phyloP scores from a whole-genome alignment of 1,284 basidiomycete genomes.

The Tylopilus orsonianus region DNA sequence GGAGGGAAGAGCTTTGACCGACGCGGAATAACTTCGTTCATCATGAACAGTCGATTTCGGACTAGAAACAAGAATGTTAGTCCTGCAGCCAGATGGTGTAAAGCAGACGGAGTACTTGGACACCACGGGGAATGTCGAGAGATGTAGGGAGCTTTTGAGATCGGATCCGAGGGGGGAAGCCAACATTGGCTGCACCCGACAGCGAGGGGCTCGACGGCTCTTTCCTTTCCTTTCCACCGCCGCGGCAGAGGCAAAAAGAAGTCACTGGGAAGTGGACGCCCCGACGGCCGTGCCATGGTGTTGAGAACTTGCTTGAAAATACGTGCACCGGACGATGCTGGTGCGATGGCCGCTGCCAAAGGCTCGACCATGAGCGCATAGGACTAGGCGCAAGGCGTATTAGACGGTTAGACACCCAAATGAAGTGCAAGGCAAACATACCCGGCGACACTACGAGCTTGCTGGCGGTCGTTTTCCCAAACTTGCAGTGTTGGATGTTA shows the following conservation, averaged over 20 bases:
- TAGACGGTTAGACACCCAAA: neutral
- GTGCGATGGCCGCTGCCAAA: slow-evolving; percentile 26
- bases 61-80: slow-evolving; percentile 23
- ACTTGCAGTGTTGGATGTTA: neutral
- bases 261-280: slow-evolving; percentile 38
- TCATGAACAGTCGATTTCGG: slow-evolving; percentile 34
- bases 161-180: slow-evolving; percentile 24
- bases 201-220: slow-evolving; percentile 35
- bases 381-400: neutral
- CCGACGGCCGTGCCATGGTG: slow-evolving; percentile 30
- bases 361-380: slow-evolving; percentile 37
- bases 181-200: slow-evolving; percentile 30
- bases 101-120: slow-evolving; percentile 29
- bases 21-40: slow-evolving; percentile 33
- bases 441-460: slow-evolving; percentile 7
- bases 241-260: slow-evolving; percentile 57
- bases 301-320: slow-evolving; percentile 23
- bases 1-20: slow-evolving; percentile 22
- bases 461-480: slow-evolving; percentile 12
- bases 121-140: slow-evolving; percentile 44
- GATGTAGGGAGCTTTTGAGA: slow-evolving; percentile 41
- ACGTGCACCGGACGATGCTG: slow-evolving; percentile 17
- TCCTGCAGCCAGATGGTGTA: neutral
- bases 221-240: slow-evolving; percentile 52
- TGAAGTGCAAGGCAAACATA: slow-evolving; percentile 10